These are phyloP conservation scores for Phyllosticta capitalensis DNA, from an alignment of 2,329 filamentous ascomycete genomes.

Conservation along the genomic window DNA sequence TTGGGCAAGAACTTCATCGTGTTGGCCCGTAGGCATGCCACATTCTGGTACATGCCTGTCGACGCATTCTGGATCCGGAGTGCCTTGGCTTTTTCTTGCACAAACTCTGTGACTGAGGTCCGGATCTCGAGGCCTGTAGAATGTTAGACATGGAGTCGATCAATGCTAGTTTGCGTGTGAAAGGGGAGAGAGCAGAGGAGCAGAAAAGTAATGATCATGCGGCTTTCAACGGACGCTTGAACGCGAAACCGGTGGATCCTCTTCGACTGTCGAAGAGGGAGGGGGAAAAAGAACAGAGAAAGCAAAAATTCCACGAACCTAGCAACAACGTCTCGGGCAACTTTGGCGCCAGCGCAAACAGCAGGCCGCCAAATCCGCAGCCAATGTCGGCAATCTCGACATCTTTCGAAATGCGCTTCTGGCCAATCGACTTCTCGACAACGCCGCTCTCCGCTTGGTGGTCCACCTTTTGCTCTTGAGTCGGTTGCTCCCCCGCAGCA, in stretches of 20 bases:
- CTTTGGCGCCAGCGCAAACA: constrained; percentile 73
- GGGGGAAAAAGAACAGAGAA: not conserved
- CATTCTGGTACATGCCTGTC: constrained; percentile 62
- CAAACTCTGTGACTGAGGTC: constrained; percentile 79
- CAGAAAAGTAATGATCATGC: not conserved
- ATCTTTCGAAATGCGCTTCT: constrained; percentile 46
- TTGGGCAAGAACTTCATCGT: constrained; percentile 99
- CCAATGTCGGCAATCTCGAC: constrained; percentile 95
- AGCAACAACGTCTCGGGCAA: constrained; percentile 76
- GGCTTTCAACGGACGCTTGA: not conserved
- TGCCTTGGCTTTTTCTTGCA: constrained; percentile 77
- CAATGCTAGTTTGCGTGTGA: not conserved
- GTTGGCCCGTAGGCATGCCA: constrained; percentile 81
- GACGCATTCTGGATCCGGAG: constrained; percentile 57
- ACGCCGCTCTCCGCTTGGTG: not conserved
- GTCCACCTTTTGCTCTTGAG: constrained; percentile 8
- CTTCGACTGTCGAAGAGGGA: not conserved
- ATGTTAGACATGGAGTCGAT: not conserved
- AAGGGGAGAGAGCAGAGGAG: not conserved
- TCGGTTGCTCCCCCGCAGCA: constrained; percentile 10
- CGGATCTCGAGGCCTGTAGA: constrained; percentile 78
- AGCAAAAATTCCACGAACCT: constrained; percentile 43
- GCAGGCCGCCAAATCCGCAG: constrained; percentile 86
- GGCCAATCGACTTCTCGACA: constrained; percentile 17
- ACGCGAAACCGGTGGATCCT: no score